phyloP scores from a whole-genome alignment of 768 basidiomycete species.

The Austroboletus eburneus region DNA sequence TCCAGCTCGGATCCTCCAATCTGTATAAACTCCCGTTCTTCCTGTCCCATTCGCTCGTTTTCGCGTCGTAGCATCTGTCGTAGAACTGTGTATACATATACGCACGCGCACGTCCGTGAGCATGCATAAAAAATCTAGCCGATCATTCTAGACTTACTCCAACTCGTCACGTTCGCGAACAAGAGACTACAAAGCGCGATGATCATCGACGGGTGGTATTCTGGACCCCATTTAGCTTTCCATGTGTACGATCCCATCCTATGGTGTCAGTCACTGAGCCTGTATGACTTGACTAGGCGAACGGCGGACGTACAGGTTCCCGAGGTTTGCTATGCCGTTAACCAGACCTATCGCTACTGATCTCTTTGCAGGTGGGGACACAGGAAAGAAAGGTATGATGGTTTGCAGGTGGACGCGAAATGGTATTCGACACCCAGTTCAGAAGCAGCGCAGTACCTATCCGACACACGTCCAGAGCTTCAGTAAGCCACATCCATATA shows the following conservation, averaged over 20 bases:
- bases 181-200: slow-evolving; percentile 41
- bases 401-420: slow-evolving; percentile 60
- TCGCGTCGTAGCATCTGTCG: slow-evolving; percentile 42
- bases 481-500: no score
- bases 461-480: no score
- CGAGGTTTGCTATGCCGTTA: slow-evolving; percentile 56
- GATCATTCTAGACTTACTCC: no score
- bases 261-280: no score
- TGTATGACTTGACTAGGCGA: no score
- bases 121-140: no score
- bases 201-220: slow-evolving; percentile 60
- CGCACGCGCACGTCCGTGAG: neutral
- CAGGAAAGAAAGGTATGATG: no score
- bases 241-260: slow-evolving; percentile 63
- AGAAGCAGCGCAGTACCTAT: slow-evolving; percentile 43
- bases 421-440: slow-evolving; percentile 60
- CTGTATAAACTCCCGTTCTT: slow-evolving; percentile 43
- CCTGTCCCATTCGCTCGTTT: slow-evolving; percentile 48
- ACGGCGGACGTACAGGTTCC: slow-evolving; percentile 44
- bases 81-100: slow-evolving; percentile 31
- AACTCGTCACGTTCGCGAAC: slow-evolving; percentile 4
- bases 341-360: slow-evolving; percentile 58
- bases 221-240: slow-evolving; percentile 56
- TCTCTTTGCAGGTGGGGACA: slow-evolving; percentile 50
- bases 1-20: slow-evolving; percentile 39